Evolutionary conservation across 768 basidiomycete species (phyloP), one percentile per base, ranked within the genome.

Genomic region (Pleurotus citrinopileatus): DNA sequence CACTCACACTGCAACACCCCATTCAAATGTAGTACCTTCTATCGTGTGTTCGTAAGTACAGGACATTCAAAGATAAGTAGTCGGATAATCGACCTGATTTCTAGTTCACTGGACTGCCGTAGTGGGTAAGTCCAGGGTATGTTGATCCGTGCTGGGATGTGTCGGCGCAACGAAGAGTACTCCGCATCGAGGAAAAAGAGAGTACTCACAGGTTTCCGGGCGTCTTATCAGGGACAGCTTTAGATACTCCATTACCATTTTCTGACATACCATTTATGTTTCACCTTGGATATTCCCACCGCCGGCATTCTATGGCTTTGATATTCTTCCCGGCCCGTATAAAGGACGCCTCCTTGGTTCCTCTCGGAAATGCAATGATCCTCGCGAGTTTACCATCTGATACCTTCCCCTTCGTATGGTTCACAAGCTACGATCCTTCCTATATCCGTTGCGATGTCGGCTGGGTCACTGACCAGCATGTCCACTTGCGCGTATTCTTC

Each of bases 241-340:
- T n/a, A n/a, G n/a, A n/a, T n/a, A n/a, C 59, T 79, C 86, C 45
- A 76, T 93, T 13, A 85, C 84, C 12, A 68, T 94, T 20, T 91
- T 89, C 63, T 90, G 92, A 63, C 94, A 96, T 61, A 91, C 94
- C 0, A 72, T 78, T 1, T 94, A 88, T 57, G 87, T 90, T 4
- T 52, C 76, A 0, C 91, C 91, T 1, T 96, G 91, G 91, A 87
- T 94, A 58, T 88, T 80, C 70, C 84, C 89, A 0, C 84, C 91
- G 1, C 68, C 92, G n/a, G 89, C 86, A 0, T 82, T 94, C 50
- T 94, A 91, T 61, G 86, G 82, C 0, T 74, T 87, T 9, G 93
- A 95, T 65, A 67, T 94, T 15, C 63, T 87, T 28, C 65, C 92
- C 82, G 93, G 3, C 69, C 90, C 66, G 89, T 38, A 79, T 93